Percentiles rank a stretch among this genome's conserved stretches.
phyloP scores from a whole-genome alignment of 352 stramenopile genomes.

The Phytophthora fragariae region DNA sequence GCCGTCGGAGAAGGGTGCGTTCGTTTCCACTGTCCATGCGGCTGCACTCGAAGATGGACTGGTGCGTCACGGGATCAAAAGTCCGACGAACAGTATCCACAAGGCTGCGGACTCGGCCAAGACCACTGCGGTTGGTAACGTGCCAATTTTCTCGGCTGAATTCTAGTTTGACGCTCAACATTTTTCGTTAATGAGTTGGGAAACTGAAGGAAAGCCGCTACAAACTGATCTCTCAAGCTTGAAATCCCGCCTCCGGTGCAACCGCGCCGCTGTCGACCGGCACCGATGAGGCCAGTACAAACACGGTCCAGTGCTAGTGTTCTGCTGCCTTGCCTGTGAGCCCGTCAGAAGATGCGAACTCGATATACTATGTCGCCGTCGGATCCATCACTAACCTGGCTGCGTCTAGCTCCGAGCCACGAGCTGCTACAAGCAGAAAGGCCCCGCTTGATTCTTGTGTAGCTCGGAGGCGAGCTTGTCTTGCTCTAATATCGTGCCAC shows the following conservation, averaged over 20 bases:
- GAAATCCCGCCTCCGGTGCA: neutral
- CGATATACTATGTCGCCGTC: neutral
- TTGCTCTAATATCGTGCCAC: neutral
- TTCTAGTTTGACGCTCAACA: neutral
- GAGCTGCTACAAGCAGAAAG: neutral
- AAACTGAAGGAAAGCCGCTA: constrained; percentile 19
- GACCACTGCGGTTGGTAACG: neutral
- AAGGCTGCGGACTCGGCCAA: no score
- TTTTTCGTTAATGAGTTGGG: constrained; percentile 2
- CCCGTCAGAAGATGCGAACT: constrained; percentile 9
- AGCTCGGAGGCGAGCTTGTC: neutral
- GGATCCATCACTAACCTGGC: neutral
- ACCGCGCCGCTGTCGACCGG: neutral
- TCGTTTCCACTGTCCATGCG: neutral
- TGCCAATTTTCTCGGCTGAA: constrained; percentile 1
- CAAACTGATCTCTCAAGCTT: constrained; percentile 3
- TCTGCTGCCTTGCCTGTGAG: neutral
- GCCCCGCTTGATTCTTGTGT: neutral
- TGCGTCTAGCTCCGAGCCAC: neutral
- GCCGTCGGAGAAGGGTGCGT: neutral
- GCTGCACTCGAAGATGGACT: neutral
- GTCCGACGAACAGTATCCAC: no score
- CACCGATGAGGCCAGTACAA: constrained; percentile 2
- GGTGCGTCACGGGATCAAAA: no score
- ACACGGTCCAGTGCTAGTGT: constrained; percentile 8